Evolutionary conservation across 202 grass and related monocot genomes (phyloP).

Genomic region (Zoysia matrella): DNA sequence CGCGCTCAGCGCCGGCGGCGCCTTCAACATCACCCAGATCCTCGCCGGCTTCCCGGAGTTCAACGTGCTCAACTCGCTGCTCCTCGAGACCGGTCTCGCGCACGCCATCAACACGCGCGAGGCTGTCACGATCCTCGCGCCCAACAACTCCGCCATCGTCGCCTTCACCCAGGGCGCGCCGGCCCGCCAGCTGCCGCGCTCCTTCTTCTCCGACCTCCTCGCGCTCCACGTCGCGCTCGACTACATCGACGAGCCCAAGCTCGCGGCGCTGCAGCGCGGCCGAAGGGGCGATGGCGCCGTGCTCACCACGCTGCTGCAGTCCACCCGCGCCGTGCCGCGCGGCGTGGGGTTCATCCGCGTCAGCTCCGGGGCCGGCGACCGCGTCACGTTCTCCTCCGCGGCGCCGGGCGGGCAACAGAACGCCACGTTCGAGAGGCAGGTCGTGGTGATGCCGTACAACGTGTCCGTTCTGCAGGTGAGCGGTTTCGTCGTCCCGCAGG

Average conservation of each 20-base stretch:
- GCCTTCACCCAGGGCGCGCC: not conserved
- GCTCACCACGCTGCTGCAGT: slow-evolving; percentile 58
- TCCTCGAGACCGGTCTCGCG: slow-evolving; percentile 40
- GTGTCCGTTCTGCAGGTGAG: slow-evolving; percentile 54
- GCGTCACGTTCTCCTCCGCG: slow-evolving; percentile 46
- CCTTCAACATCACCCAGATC: slow-evolving; percentile 42
- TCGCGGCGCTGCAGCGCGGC: slow-evolving; percentile 22
- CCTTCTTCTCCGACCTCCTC: slow-evolving; percentile 29
- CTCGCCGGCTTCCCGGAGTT: slow-evolving; percentile 50
- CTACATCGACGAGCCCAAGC: slow-evolving; percentile 44
- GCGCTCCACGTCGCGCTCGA: slow-evolving; percentile 57
- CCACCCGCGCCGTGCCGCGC: slow-evolving; percentile 15
- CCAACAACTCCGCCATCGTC: slow-evolving; percentile 48
- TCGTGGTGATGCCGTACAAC: slow-evolving; percentile 39
- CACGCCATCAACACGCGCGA: slow-evolving; percentile 39
- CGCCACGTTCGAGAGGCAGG: slow-evolving; percentile 33
- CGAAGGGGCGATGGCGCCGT: slow-evolving; percentile 23
- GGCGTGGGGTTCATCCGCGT: slow-evolving; percentile 52
- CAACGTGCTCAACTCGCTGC: slow-evolving; percentile 40
- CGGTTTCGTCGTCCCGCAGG: slow-evolving; percentile 43
- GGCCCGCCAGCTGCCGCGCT: not conserved
- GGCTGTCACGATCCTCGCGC: slow-evolving; percentile 51
- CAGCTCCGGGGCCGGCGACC: slow-evolving; percentile 10
- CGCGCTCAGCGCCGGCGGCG: not conserved
- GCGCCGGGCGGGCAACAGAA: not conserved